phyloP scores from a whole-genome alignment of 345 rosid genomes.

The Hypericum perforatum region DNA sequence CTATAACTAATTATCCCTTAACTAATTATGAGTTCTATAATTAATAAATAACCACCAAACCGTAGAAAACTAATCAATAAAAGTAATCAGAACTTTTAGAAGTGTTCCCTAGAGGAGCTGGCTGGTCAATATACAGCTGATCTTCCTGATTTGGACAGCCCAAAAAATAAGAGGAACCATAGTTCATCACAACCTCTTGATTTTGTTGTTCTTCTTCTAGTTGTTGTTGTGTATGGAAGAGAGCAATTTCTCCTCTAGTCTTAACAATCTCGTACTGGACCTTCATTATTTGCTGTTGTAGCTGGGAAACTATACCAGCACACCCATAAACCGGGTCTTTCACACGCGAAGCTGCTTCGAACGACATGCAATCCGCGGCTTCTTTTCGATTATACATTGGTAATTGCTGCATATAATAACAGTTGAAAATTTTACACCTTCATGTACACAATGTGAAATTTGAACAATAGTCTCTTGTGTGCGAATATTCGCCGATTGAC shows the following conservation, averaged over 20 bases:
- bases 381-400: conserved; percentile 8
- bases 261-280: conserved; percentile 4
- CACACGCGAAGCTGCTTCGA: conserved; percentile 14
- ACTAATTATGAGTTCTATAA: too few relatives aligned
- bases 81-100: too few relatives aligned
- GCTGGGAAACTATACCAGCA: conserved; percentile 14
- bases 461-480: too few relatives aligned
- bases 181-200: neutral
- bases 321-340: conserved; percentile 21
- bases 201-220: neutral
- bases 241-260: conserved; percentile 10
- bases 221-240: neutral
- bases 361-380: conserved; percentile 20
- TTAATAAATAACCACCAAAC: too few relatives aligned
- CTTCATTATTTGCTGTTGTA: conserved; percentile 18
- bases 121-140: too few relatives aligned
- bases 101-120: too few relatives aligned
- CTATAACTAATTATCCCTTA: too few relatives aligned
- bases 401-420: conserved; percentile 12
- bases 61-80: too few relatives aligned
- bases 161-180: too few relatives aligned
- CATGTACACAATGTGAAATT: neutral
- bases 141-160: too few relatives aligned
- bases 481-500: too few relatives aligned
- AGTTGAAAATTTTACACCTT: too few relatives aligned